Conservation (phyloP, 2,329 filamentous ascomycete species). For the Aspergillus hortae region DNA sequence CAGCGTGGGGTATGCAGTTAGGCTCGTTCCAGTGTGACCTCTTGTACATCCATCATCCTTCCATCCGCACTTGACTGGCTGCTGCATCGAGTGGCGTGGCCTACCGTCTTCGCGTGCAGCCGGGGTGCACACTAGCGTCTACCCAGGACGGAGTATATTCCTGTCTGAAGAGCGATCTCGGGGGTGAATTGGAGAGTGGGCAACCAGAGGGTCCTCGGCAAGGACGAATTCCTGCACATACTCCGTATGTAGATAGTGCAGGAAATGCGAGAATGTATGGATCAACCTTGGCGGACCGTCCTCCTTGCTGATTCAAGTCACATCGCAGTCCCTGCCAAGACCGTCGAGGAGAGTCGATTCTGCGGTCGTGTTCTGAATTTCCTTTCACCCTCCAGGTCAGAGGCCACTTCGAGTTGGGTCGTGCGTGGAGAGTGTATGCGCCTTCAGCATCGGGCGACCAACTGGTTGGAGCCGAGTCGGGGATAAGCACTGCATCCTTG, state of each 20-base stretch:
- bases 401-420: not conserved
- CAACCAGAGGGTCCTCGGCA: not conserved
- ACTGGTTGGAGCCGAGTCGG: conserved; percentile 14
- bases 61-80: not conserved
- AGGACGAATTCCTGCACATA: not conserved
- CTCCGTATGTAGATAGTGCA: not conserved
- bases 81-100: not conserved
- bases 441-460: conserved; percentile 8
- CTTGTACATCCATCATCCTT: not conserved
- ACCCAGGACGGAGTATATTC: too few relatives aligned
- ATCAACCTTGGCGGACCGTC: not conserved
- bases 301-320: not conserved
- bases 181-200: not conserved
- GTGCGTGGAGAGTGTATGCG: not conserved
- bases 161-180: not conserved
- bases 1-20: conserved; percentile 19
- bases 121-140: not conserved
- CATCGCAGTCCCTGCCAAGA: conserved; percentile 2
- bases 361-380: too few relatives aligned
- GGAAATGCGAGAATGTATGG: not conserved
- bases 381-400: not conserved
- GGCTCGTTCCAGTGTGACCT: not conserved
- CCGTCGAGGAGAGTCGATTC: not conserved
- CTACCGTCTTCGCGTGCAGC: not conserved
- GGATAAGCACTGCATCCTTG: conserved; percentile 30